Conservation (phyloP, 106 monocot genomes). For the Xerophyta viscosa region DNA sequence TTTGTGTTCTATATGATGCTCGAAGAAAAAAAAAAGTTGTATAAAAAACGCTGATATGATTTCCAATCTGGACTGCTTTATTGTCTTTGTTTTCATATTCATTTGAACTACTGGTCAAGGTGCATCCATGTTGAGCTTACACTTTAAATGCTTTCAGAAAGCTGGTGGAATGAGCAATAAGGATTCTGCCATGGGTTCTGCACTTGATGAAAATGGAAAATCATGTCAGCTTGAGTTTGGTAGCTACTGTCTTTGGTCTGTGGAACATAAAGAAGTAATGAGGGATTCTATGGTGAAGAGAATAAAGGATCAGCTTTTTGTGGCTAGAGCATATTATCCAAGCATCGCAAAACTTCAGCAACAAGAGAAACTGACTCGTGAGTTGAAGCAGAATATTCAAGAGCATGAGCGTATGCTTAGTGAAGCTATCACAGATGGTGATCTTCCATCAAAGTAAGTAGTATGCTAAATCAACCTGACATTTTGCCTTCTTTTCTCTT, state of each 20-base stretch:
- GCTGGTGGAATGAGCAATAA: conserved; percentile 35
- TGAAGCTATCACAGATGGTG: conserved; percentile 54
- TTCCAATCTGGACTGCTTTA: no score
- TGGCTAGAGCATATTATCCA: conserved; percentile 55
- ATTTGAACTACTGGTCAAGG: no score
- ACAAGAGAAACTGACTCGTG: conserved; percentile 37
- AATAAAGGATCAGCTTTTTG: conserved; percentile 56
- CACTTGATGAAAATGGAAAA: conserved; percentile 16
- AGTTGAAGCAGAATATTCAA: conserved; percentile 65
- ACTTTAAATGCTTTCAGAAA: conserved; percentile 1
- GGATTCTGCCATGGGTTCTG: conserved; percentile 40
- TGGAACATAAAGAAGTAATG: conserved; percentile 42
- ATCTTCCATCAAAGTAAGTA: conserved; percentile 59
- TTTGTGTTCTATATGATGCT: background rate
- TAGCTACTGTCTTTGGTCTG: conserved; percentile 58
- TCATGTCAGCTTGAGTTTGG: conserved; percentile 44
- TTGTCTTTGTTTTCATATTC: no score
- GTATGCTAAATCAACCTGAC: background rate
- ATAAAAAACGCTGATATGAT: no score
- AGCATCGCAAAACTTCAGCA: conserved; percentile 53
- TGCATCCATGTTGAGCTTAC: no score
- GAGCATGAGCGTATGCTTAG: conserved; percentile 73
- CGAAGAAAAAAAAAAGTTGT: no score
- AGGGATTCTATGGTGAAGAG: conserved; percentile 37
- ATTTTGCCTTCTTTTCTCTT: background rate